Conservation (phyloP, 495 filamentous ascomycete species). For the Xylaria acuta region DNA sequence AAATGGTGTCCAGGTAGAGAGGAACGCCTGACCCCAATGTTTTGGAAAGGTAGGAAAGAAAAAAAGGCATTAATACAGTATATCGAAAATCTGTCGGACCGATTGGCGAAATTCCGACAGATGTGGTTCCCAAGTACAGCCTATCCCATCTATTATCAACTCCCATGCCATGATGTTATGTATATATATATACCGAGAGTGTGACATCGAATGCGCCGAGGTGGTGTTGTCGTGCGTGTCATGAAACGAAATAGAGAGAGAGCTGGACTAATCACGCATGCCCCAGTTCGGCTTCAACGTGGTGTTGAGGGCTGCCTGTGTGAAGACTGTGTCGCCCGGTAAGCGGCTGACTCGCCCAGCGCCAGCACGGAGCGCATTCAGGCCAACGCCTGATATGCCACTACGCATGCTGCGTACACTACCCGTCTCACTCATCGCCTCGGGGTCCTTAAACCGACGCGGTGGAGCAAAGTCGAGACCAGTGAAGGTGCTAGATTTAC, state of each 20-base stretch:
- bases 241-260: slow-evolving; percentile 25
- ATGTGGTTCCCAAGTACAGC: slow-evolving; percentile 16
- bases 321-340: slow-evolving; percentile 82
- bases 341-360: slow-evolving; percentile 90
- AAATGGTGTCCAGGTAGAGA: slow-evolving; percentile 14
- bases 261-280: slow-evolving; percentile 51
- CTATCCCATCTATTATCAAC: slow-evolving; percentile 30
- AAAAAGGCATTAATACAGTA: slow-evolving; percentile 27
- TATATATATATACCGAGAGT: slow-evolving; percentile 21
- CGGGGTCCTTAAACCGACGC: slow-evolving; percentile 77
- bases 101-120: slow-evolving; percentile 18
- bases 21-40: slow-evolving; percentile 5
- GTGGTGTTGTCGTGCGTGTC: slow-evolving; percentile 27
- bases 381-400: slow-evolving; percentile 74
- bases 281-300: slow-evolving; percentile 82
- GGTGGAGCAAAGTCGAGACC: slow-evolving; percentile 95
- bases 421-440: slow-evolving; percentile 79
- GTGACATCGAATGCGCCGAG: slow-evolving; percentile 24
- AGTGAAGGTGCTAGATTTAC: slow-evolving; percentile 90
- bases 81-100: slow-evolving; percentile 15
- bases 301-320: slow-evolving; percentile 70
- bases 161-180: slow-evolving; percentile 29
- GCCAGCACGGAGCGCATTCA: slow-evolving; percentile 81
- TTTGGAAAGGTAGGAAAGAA: background rate
- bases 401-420: slow-evolving; percentile 87